A percentile compares a stretch with the other conserved stretches of the same genome.
phyloP scores from a whole-genome alignment of 108 stramenopile genomes.

The Cyclotella sp. region DNA sequence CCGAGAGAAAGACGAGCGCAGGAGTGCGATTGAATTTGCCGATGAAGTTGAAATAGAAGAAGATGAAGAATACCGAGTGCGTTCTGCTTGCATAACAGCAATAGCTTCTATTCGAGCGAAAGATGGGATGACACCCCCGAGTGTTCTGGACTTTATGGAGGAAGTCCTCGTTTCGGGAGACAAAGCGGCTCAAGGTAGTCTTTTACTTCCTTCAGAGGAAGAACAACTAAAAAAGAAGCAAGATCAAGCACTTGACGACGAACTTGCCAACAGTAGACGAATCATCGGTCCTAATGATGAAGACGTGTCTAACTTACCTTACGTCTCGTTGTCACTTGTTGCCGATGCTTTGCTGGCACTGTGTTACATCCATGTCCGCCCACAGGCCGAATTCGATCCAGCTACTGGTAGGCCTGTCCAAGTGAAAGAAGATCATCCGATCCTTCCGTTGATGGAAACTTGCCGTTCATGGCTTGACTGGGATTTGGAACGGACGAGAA shows the following conservation, averaged over 20 bases:
- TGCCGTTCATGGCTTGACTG: constrained; percentile 83
- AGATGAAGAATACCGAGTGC: constrained; percentile 61
- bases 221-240: constrained; percentile 55
- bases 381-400: constrained; percentile 74
- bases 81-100: constrained; percentile 18
- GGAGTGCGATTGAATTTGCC: constrained; percentile 68
- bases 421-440: constrained; percentile 73
- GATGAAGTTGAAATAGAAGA: constrained; percentile 87
- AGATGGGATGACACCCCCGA: constrained; percentile 80
- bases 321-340: constrained; percentile 72
- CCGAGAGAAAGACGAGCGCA: constrained; percentile 66
- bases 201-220: constrained; percentile 76
- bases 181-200: constrained; percentile 64
- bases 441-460: constrained; percentile 66
- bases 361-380: constrained; percentile 76
- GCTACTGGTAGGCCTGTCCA: constrained; percentile 67
- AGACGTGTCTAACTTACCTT: constrained; percentile 55
- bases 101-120: constrained; percentile 74
- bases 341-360: constrained; percentile 84
- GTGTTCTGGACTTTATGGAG: constrained; percentile 71
- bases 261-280: constrained; percentile 32
- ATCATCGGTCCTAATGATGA: constrained; percentile 59
- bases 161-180: constrained; percentile 76
- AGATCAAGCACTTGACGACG: constrained; percentile 48
- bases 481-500: constrained; percentile 78